phyloP scores from a whole-genome alignment of 75 land plant genomes.

The Gnetum montanum region DNA sequence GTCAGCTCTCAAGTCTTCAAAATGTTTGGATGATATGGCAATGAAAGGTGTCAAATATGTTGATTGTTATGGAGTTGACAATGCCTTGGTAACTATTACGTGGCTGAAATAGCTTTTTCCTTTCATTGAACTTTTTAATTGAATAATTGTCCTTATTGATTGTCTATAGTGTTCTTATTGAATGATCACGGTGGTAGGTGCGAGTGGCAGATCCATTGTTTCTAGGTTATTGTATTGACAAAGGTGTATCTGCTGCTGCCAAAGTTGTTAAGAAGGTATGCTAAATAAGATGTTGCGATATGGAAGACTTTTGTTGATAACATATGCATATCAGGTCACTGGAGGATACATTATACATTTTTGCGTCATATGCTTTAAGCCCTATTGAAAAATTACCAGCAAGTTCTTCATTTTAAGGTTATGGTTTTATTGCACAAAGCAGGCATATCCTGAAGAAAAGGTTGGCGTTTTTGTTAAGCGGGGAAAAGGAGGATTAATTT shows the following conservation, averaged over 20 bases:
- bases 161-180: background rate
- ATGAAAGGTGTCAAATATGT: conserved; percentile 60
- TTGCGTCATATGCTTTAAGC: too few relatives aligned
- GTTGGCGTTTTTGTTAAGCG: conserved; percentile 84
- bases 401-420: too few relatives aligned
- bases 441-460: conserved; percentile 90
- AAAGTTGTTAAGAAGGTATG: conserved; percentile 88
- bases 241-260: conserved; percentile 69
- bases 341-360: too few relatives aligned
- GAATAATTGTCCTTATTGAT: background rate
- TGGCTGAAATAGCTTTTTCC: background rate
- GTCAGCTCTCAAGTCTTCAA: conserved; percentile 55
- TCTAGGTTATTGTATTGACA: conserved; percentile 80
- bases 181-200: conserved; percentile 46
- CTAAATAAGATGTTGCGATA: background rate
- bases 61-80: conserved; percentile 88
- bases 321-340: too few relatives aligned
- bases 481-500: conserved; percentile 72
- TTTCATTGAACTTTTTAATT: background rate
- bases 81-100: conserved; percentile 84
- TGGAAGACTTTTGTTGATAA: too few relatives aligned
- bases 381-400: too few relatives aligned
- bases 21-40: conserved; percentile 77
- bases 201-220: conserved; percentile 94
- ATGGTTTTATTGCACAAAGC: conserved; percentile 4